These are phyloP conservation scores for Nitzschia sp. DNA, from an alignment of 108 stramenopile species.

Conservation along the genomic window DNA sequence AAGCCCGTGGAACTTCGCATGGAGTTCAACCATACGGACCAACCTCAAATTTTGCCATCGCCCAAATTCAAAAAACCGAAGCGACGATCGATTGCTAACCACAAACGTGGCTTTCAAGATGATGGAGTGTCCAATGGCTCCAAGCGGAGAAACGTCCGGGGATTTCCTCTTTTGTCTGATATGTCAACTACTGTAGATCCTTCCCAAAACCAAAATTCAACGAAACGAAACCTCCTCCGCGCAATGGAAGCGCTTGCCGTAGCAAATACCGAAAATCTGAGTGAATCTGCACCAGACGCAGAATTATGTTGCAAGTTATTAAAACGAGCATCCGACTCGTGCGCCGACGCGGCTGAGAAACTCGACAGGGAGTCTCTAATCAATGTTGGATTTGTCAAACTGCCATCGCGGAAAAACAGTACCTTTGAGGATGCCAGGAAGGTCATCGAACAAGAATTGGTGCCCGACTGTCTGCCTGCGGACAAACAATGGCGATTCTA, in stretches of 20 bases:
- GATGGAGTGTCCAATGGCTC: not conserved
- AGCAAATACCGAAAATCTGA: constrained; percentile 3
- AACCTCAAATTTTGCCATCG: constrained; percentile 30
- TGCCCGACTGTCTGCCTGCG: constrained; percentile 45
- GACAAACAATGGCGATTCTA: constrained; percentile 66
- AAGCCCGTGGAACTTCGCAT: constrained; percentile 77
- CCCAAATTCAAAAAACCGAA: constrained; percentile 17
- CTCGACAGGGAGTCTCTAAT: no score
- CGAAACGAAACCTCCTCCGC: constrained; percentile 9
- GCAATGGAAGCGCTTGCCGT: constrained; percentile 15
- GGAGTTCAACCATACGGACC: constrained; percentile 82
- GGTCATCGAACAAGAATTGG: constrained; percentile 62
- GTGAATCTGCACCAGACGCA: constrained; percentile 18
- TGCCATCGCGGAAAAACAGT: constrained; percentile 50
- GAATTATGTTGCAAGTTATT: constrained; percentile 32
- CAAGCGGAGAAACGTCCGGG: not conserved
- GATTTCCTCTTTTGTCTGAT: constrained; percentile 9
- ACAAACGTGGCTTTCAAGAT: not conserved
- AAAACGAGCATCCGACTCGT: not conserved
- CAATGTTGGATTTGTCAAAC: constrained; percentile 73
- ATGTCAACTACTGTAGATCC: not conserved
- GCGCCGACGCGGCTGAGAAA: no score
- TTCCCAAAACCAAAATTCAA: not conserved
- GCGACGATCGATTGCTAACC: not conserved
- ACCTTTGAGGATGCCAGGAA: constrained; percentile 66